These are phyloP conservation scores for Heterobasidion annosum DNA, from an alignment of 1,284 basidiomycete species.

Conservation along the genomic window DNA sequence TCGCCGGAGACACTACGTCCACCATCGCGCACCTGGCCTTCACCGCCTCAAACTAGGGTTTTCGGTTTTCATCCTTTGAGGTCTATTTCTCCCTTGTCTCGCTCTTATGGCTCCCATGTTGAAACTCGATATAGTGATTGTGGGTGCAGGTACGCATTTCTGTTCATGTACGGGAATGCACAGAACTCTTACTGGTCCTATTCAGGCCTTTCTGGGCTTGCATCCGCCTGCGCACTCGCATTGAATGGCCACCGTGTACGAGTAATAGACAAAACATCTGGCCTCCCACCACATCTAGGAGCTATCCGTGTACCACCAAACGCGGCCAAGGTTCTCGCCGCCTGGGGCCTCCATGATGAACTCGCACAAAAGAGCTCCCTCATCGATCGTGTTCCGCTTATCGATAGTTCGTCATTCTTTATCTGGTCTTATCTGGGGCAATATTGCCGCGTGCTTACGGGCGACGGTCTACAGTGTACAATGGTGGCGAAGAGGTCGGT, in stretches of 20 bases:
- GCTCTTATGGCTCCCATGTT: neutral
- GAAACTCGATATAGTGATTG: neutral
- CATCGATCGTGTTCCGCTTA: neutral
- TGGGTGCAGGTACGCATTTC: neutral
- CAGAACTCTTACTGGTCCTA: neutral
- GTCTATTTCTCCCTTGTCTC: too few species aligned
- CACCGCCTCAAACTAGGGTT: too few species aligned
- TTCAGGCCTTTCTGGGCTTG: neutral
- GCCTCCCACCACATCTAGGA: neutral
- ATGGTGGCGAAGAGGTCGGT: neutral
- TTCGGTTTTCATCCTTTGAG: too few species aligned
- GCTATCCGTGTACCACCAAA: neutral
- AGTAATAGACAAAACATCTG: neutral
- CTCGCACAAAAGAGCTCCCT: neutral
- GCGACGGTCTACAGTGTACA: neutral
- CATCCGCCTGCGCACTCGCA: neutral
- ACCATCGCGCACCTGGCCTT: too few species aligned
- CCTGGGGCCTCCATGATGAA: neutral
- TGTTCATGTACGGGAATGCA: neutral
- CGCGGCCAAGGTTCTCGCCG: neutral
- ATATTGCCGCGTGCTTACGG: too few species aligned
- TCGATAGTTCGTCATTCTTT: neutral
- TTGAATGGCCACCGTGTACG: neutral
- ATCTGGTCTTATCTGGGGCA: too few species aligned
- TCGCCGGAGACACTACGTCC: too few species aligned